Conservation (phyloP, 2,329 filamentous ascomycete species). For the Macrophomina pseudophaseolina region DNA sequence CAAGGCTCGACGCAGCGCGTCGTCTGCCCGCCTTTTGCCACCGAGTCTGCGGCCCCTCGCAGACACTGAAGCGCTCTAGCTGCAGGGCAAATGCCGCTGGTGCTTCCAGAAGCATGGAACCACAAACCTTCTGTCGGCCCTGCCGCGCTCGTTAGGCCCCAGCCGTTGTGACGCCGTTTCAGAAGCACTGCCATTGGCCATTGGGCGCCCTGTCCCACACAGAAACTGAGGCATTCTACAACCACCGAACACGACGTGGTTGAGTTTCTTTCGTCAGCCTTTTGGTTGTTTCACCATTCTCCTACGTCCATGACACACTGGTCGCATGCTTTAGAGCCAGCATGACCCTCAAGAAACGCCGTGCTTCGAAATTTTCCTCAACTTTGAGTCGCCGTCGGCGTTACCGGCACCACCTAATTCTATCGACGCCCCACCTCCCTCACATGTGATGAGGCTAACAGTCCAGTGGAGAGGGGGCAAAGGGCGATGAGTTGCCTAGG, state of each 20-base stretch:
- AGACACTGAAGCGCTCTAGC: constrained; percentile 1
- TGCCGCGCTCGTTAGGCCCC: background rate
- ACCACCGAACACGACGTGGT: constrained; percentile 3
- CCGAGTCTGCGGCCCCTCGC: background rate
- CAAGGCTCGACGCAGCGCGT: background rate
- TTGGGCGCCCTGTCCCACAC: constrained; percentile 11
- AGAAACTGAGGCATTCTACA: constrained; percentile 23
- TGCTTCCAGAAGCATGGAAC: constrained; percentile 16
- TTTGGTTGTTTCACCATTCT: background rate
- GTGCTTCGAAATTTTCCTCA: background rate
- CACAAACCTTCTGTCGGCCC: constrained; percentile 6
- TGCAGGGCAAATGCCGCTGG: background rate
- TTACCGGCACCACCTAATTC: background rate
- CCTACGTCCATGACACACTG: background rate
- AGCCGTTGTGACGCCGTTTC: constrained; percentile 12
- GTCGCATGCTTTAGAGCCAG: background rate
- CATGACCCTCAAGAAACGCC: constrained; percentile 9
- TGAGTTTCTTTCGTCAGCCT: constrained; percentile 9
- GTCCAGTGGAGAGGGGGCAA: constrained; percentile 5
- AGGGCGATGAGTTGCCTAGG: constrained; percentile 9
- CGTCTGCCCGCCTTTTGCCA: constrained; percentile 12
- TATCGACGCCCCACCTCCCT: constrained; percentile 7
- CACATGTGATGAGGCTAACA: constrained; percentile 7
- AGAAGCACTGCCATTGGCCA: constrained; percentile 2
- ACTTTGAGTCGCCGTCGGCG: background rate